phyloP scores from a whole-genome alignment of 2,329 filamentous ascomycete genomes.

The Magnaporthiopsis poae region DNA sequence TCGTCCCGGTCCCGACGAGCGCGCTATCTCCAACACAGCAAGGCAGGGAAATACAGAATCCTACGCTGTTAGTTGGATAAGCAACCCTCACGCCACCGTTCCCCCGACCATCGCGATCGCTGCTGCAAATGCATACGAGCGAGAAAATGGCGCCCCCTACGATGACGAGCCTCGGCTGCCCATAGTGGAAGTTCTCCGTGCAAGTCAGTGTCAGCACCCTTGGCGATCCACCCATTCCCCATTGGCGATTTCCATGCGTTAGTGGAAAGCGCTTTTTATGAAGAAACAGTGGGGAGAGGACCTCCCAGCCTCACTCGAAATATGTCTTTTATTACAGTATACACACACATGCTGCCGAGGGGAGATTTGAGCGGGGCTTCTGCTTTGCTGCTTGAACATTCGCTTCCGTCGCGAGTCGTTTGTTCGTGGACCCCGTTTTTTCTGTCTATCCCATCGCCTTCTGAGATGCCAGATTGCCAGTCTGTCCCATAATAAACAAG shows the following conservation, averaged over 20 bases:
- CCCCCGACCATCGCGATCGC: neutral
- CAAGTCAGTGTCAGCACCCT: neutral
- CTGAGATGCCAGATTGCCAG: no score
- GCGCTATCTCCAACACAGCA: neutral
- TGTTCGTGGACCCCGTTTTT: neutral
- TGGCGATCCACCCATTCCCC: neutral
- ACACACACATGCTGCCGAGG: no score
- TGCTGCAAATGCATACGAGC: neutral
- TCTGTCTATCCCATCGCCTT: no score
- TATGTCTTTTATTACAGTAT: neutral
- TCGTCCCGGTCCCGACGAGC: neutral
- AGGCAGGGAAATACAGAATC: no score
- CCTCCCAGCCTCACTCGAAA: neutral
- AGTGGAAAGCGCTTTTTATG: neutral
- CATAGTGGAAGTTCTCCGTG: neutral
- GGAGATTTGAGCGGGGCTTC: neutral
- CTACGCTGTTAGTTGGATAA: no score
- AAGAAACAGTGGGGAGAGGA: neutral
- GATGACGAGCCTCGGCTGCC: neutral
- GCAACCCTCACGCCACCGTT: no score
- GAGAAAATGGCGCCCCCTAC: neutral
- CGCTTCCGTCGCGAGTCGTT: neutral
- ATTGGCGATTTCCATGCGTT: neutral
- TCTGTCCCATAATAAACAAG: no score
- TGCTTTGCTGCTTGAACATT: neutral